Base-by-base conservation (phyloP, 768 basidiomycete species). In the Pleurotus tuoliensis region DNA sequence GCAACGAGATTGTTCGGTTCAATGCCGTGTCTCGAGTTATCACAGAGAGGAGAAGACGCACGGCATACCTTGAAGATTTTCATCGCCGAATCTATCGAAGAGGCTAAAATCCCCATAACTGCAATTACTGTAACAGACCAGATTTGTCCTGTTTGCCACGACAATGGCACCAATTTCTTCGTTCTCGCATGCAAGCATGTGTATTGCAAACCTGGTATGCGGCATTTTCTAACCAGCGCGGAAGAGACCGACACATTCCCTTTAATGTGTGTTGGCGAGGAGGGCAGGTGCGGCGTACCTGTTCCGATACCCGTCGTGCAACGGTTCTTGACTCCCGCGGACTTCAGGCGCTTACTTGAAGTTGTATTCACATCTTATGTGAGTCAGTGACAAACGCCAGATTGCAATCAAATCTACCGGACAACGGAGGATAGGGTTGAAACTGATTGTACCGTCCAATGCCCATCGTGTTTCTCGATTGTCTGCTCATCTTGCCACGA, bases 371-470 rank as follows among this genome's bases (percentile, higher is more conserved):
- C 71, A 46, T 66, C 73, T 0, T 77, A 89, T 63, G 69, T n/a
- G n/a, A n/a, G n/a, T n/a, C n/a, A n/a, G n/a, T n/a, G n/a, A n/a
- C n/a, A n/a, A n/a, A n/a, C 87, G 0, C 82, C 90, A 0, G 87
- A 88, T 63, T 91, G 89, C 64, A 74, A 71, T 5, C 84, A 87
- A 61, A 78, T 89, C 3, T 91, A 91, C 68, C 71, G 76, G 47
- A 65, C 54, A 13, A 44, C 40, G 22, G 50, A 51, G 9, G 25
- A 53, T 13, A 51, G 46, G 12, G 16, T 43, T 15, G 54, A 52
- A 44, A 24, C 8, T 47, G n/a, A 43, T 39, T n/a, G 20, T 18
- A 20, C 24, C 13, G 49, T 56, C 59, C 38, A 12, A 16, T 63
- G 34, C 57, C 66, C 51, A 44, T 57, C 66, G 45, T 55, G 37